Percentiles rank a stretch among this genome's conserved stretches.
Evolutionary conservation across 164 flowering plant species (phyloP).

Genomic region (Annona cherimola): DNA sequence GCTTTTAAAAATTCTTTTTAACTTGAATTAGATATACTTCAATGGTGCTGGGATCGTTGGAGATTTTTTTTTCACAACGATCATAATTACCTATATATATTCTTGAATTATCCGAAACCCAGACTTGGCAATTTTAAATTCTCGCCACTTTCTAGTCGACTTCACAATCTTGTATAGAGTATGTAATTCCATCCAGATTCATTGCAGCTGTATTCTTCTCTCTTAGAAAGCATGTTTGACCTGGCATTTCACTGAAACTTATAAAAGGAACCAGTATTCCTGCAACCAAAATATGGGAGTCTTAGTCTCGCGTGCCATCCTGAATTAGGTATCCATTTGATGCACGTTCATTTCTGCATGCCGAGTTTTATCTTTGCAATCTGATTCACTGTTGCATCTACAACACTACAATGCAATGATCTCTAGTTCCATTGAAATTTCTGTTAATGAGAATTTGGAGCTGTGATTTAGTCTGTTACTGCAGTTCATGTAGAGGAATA

Average conservation of each 20-base stretch:
- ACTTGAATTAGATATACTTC: too few species aligned
- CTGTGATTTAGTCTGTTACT: too few species aligned
- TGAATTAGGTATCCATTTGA: not conserved
- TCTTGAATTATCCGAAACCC: not conserved
- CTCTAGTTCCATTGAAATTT: not conserved
- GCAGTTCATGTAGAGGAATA: too few species aligned
- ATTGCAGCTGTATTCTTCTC: not conserved
- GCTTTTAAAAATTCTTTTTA: too few species aligned
- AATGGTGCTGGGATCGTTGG: too few species aligned
- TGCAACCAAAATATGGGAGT: not conserved
- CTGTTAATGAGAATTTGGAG: too few species aligned
- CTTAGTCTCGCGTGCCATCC: not conserved
- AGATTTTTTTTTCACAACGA: not conserved
- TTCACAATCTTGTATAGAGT: not conserved
- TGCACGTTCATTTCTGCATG: too few species aligned
- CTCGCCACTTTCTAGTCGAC: not conserved
- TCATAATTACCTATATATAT: not conserved
- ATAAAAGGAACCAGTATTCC: conserved; percentile 3
- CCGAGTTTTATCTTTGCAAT: not conserved
- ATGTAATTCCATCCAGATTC: conserved; percentile 2
- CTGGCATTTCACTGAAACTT: conserved; percentile 4
- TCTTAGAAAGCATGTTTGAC: not conserved
- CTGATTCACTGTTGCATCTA: not conserved
- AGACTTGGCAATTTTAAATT: not conserved
- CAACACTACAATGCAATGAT: not conserved